Percentiles rank a stretch among this genome's conserved stretches.
Conservation (phyloP, 306 rosid species). For the Sophora flavescens region DNA sequence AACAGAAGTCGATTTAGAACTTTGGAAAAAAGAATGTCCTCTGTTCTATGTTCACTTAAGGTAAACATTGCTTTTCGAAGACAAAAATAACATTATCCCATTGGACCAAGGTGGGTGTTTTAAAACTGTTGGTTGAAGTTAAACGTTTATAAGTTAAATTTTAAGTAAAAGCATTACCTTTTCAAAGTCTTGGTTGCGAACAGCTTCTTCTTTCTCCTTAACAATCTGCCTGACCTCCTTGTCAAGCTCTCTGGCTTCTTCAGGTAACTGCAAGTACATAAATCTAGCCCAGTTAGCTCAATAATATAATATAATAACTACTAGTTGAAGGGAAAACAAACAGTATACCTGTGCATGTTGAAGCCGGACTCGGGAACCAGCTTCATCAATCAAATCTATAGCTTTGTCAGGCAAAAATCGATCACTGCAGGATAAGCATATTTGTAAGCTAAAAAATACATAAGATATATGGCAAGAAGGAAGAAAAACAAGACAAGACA, state of each 20-base stretch:
- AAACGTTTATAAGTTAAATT: background rate
- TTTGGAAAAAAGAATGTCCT: no score
- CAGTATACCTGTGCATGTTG: constrained; percentile 89
- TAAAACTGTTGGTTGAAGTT: background rate
- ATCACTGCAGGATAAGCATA: constrained; percentile 63
- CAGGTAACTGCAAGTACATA: constrained; percentile 73
- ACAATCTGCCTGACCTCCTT: constrained; percentile 89
- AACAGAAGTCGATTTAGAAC: background rate
- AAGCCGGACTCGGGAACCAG: constrained; percentile 94
- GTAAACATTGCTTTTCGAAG: background rate
- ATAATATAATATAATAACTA: constrained; percentile 12
- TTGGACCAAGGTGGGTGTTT: constrained; percentile 2
- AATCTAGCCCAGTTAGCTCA: constrained; percentile 37
- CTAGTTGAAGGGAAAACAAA: background rate
- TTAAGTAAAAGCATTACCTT: constrained; percentile 60
- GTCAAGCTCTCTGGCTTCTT: constrained; percentile 90
- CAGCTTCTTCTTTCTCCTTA: constrained; percentile 92
- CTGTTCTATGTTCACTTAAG: background rate
- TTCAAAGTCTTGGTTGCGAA: constrained; percentile 93
- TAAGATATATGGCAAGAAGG: background rate
- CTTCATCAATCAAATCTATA: constrained; percentile 95
- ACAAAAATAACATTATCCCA: background rate
- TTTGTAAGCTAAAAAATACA: constrained; percentile 34
- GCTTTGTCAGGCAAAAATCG: constrained; percentile 97
- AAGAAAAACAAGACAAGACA: background rate